A percentile compares a stretch with the other conserved stretches of the same genome.
Evolutionary conservation across 2,329 filamentous ascomycete genomes (phyloP).

Genomic region (Diplodia mutila): DNA sequence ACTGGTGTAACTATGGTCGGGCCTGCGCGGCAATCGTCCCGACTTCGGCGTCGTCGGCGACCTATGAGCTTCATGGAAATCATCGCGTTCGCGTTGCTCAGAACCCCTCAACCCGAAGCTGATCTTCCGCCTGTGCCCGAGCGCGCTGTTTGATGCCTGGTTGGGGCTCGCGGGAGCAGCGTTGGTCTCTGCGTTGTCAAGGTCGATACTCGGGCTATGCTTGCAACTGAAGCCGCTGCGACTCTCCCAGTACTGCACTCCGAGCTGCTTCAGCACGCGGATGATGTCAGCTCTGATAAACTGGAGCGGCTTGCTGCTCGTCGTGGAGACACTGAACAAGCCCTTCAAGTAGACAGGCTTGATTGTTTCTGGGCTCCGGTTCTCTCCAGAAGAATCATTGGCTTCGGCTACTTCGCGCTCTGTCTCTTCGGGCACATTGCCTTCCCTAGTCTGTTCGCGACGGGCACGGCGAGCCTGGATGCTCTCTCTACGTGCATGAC

Average conservation of each 20-base stretch:
- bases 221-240: constrained; percentile 90
- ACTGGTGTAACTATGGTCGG: constrained; percentile 77
- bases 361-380: constrained; percentile 71
- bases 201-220: constrained; percentile 86
- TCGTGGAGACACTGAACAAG: constrained; percentile 95
- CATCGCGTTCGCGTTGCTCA: constrained; percentile 68
- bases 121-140: constrained; percentile 74
- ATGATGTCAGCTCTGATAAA: constrained; percentile 90
- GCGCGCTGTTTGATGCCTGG: constrained; percentile 35
- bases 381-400: constrained; percentile 51
- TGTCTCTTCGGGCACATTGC: constrained; percentile 88
- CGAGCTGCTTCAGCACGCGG: constrained; percentile 81
- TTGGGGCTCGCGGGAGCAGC: constrained; percentile 37
- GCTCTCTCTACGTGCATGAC: constrained; percentile 86
- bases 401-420: constrained; percentile 72
- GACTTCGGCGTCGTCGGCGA: constrained; percentile 54
- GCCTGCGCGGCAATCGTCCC: constrained; percentile 51
- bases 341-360: constrained; percentile 97
- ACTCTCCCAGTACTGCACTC: constrained; percentile 90
- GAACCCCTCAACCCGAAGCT: constrained; percentile 73
- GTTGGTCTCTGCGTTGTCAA: constrained; percentile 66
- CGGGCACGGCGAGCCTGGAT: constrained; percentile 82
- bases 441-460: constrained; percentile 71
- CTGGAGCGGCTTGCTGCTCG: constrained; percentile 84
- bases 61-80: constrained; percentile 65